Evolutionary conservation across 2,329 filamentous ascomycete species (phyloP), one percentile per base, ranked within the genome.

Genomic region (Aaosphaeria pasadenensis): DNA sequence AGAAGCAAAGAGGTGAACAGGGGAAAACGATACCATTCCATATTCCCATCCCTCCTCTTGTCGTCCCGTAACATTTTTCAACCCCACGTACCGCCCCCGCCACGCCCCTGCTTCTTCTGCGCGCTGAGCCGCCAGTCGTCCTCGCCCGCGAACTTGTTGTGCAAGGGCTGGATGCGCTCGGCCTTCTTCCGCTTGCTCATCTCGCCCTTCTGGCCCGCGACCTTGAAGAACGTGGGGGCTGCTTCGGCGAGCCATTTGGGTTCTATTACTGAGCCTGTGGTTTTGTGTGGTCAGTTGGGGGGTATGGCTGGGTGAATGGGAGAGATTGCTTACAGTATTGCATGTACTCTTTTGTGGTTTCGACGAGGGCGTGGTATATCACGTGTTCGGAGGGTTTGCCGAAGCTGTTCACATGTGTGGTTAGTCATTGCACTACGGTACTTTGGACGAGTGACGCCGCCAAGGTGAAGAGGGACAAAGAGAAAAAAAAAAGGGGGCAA

Each of bases 331-430:
- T 24, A 24, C 91, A 94, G 66, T 84, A 89, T 64, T 96, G 91
- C 94, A 99, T 97, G 72, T 97, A 99, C 74, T 99, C 94, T 74
- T 95, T 92, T 28, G 88, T 95, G 28, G 94, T 99, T 60, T 97
- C 80, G 6, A 97, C 89, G 17, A 99, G 77, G 45, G 84, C 86
- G 64, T 96, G 87, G 68, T 96, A 99, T 47, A 99, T 89, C 32
- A 97, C 94, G 79, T 95, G 95, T 72, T 99, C 94, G 1, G 91
- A 88, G 51, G 92, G 89, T 72, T 97, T 97, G 45, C 94, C 94
- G 63, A 97, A 24, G 17, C 17, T 24, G 17, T 24, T 24, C 17
- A 24, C 17, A 24, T 24, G 17, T 24, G 17, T 24, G 17, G 17
- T 24, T 24, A 24, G 17, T 24, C 17, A 24, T 24, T 24, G 17